These are phyloP conservation scores for Tillandsia leiboldiana DNA, from an alignment of 176 grass and related monocot genomes.

Conservation along the genomic window DNA sequence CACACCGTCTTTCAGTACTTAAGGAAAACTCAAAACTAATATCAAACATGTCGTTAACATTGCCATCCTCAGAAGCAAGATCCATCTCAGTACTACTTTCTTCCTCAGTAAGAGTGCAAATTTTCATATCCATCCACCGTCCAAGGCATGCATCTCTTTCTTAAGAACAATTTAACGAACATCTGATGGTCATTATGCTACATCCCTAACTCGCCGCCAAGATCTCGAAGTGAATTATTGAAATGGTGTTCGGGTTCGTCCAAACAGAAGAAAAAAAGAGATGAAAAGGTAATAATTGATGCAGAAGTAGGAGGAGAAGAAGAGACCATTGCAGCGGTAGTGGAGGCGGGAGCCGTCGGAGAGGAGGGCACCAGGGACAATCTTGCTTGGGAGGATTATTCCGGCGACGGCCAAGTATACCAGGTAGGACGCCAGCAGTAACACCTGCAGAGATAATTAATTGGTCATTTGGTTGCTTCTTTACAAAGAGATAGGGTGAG, in stretches of 20 bases:
- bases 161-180: too few species aligned
- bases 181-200: too few species aligned
- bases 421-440: conserved; percentile 58
- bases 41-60: too few species aligned
- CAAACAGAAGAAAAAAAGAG: conserved; percentile 1
- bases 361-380: conserved; percentile 62
- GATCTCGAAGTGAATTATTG: too few species aligned
- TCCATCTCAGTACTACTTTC: too few species aligned
- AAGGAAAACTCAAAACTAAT: too few species aligned
- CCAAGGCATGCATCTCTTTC: too few species aligned
- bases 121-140: too few species aligned
- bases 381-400: conserved; percentile 58
- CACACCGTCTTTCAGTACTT: too few species aligned
- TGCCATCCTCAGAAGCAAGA: too few species aligned
- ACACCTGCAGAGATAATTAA: conserved; percentile 23
- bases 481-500: background rate
- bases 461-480: background rate
- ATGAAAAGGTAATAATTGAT: background rate
- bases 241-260: too few species aligned
- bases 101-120: background rate
- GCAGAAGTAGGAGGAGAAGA: background rate
- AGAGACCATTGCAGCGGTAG: conserved; percentile 82
- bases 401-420: conserved; percentile 63
- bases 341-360: conserved; percentile 72
- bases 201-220: too few species aligned